Conservation (phyloP, 1,284 basidiomycete genomes). For the Calocybe gambosa region DNA sequence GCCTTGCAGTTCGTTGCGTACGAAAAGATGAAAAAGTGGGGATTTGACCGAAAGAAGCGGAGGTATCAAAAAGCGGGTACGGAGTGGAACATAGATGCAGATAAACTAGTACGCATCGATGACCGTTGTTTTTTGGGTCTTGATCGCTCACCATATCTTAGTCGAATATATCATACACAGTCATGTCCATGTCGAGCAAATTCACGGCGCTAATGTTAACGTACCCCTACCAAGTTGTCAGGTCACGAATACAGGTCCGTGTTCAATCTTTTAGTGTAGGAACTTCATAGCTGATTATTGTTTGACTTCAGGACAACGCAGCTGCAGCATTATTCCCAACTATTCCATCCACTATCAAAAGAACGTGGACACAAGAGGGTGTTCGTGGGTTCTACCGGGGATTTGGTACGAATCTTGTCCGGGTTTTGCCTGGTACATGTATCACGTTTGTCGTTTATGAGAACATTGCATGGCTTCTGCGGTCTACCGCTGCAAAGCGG, state of each 20-base stretch:
- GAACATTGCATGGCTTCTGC: slow-evolving; percentile 82
- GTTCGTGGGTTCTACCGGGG: slow-evolving; percentile 91
- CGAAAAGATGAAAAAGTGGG: slow-evolving; percentile 92
- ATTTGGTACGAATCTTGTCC: slow-evolving; percentile 91
- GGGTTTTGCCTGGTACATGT: slow-evolving; percentile 95
- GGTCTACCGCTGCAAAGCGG: slow-evolving; percentile 48
- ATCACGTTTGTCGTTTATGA: slow-evolving; percentile 99
- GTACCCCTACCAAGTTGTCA: slow-evolving; percentile 97
- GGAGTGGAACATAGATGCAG: slow-evolving; percentile 64
- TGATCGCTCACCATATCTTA: slow-evolving; percentile 25
- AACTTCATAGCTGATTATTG: neutral
- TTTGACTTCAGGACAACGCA: slow-evolving; percentile 48
- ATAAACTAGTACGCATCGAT: slow-evolving; percentile 69
- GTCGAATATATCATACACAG: slow-evolving; percentile 90
- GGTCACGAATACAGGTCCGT: slow-evolving; percentile 87
- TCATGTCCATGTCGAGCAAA: slow-evolving; percentile 91
- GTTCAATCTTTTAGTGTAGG: neutral
- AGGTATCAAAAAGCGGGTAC: slow-evolving; percentile 54
- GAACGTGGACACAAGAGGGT: slow-evolving; percentile 82
- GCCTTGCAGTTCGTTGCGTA: slow-evolving; percentile 96
- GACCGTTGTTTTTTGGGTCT: neutral
- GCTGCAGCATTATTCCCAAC: slow-evolving; percentile 66
- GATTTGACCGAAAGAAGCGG: slow-evolving; percentile 70
- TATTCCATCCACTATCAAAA: slow-evolving; percentile 74
- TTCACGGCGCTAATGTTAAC: slow-evolving; percentile 80